Evolutionary conservation across 768 basidiomycete genomes (phyloP).

Genomic region (Boletellus ananiceps): DNA sequence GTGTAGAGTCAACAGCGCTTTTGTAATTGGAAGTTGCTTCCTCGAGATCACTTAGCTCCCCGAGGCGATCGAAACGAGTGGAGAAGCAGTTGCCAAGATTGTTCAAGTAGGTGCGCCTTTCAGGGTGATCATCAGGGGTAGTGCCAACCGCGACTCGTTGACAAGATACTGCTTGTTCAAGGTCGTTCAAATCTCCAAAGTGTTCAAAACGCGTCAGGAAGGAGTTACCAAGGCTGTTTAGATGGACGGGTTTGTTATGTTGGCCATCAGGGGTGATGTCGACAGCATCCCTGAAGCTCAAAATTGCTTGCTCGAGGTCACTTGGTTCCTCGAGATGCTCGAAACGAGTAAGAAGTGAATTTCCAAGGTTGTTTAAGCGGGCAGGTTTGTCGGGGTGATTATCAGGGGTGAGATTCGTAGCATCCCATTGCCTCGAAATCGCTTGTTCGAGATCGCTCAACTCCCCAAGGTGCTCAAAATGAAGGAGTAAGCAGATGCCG

Average conservation of each 20-base stretch:
- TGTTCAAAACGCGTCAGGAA: not conserved
- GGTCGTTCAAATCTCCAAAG: conserved; percentile 1
- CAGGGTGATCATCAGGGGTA: not conserved
- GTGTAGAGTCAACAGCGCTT: not conserved
- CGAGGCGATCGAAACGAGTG: conserved; percentile 1
- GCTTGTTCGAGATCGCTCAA: not conserved
- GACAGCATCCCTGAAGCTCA: not conserved
- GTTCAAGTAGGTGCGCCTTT: not conserved
- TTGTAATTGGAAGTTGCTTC: not conserved
- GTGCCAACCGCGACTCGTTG: not conserved
- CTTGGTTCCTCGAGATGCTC: not conserved
- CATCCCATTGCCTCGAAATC: not conserved
- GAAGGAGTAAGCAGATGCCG: not conserved
- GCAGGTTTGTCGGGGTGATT: not conserved
- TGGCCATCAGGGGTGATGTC: not conserved
- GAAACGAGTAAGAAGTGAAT: not conserved
- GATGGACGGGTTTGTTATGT: not conserved
- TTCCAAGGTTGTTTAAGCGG: not conserved
- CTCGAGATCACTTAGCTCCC: not conserved
- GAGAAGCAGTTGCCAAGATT: not conserved
- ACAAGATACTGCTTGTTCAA: not conserved
- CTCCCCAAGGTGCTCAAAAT: conserved; percentile 1
- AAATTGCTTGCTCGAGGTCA: conserved; percentile 1
- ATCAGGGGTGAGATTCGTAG: not conserved
- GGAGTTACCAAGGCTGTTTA: not conserved